Evolutionary conservation across 2,329 filamentous ascomycete species (phyloP).

Genomic region (Botryotinia globosa): DNA sequence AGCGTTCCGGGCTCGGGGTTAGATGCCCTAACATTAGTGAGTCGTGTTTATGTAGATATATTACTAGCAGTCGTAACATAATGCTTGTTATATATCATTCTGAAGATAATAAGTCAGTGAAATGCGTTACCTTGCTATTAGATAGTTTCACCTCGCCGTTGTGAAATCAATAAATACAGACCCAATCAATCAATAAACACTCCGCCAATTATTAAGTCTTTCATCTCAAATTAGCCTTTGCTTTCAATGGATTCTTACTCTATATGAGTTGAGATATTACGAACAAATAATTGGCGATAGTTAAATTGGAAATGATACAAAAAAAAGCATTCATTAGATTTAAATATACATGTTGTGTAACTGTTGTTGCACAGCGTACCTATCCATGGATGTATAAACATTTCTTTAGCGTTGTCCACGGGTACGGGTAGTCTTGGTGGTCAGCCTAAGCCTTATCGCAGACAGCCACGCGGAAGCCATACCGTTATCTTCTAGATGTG

Average conservation of each 20-base stretch:
- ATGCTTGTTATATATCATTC: neutral
- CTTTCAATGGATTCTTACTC: neutral
- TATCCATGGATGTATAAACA: too few species aligned
- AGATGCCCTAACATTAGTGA: neutral
- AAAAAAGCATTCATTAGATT: too few species aligned
- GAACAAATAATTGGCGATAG: neutral
- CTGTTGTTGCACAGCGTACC: neutral
- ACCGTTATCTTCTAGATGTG: neutral
- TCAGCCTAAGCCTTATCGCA: neutral
- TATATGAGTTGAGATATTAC: neutral
- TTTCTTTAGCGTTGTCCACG: too few species aligned
- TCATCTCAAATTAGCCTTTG: neutral
- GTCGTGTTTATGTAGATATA: neutral
- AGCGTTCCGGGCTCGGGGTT: neutral
- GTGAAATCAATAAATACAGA: accelerated
- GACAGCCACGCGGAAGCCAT: neutral
- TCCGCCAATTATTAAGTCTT: neutral
- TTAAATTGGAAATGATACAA: too few species aligned
- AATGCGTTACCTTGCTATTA: neutral
- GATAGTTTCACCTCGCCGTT: neutral
- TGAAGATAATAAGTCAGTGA: neutral
- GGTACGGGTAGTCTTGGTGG: too few species aligned
- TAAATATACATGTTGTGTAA: neutral
- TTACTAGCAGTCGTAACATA: neutral
- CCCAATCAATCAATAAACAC: neutral